Percentiles rank a stretch among this genome's conserved stretches.
phyloP scores from a whole-genome alignment of 1,284 basidiomycete species.

The Malassezia slooffiae region DNA sequence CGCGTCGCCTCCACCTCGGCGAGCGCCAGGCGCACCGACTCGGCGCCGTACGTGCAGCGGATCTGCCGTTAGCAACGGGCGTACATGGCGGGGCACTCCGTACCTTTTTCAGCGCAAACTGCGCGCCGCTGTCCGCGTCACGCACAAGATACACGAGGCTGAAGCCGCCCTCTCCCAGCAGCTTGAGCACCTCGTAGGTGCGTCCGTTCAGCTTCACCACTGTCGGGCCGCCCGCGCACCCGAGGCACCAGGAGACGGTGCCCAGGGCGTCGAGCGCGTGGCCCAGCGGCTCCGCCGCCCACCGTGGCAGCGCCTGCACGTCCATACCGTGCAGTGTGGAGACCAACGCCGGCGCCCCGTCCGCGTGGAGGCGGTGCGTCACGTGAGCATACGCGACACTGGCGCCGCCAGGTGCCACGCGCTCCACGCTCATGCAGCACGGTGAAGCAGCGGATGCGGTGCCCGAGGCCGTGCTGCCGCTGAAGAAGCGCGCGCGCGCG shows the following conservation, averaged over 20 bases:
- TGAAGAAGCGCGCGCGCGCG: too few species aligned
- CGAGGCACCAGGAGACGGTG: constrained; percentile 28
- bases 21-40: constrained; percentile 40
- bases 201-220: constrained; percentile 37
- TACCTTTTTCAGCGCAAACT: constrained; percentile 44
- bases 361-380: too few species aligned
- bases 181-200: constrained; percentile 33
- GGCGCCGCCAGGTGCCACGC: too few species aligned
- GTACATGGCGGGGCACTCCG: too few species aligned
- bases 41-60: constrained; percentile 40
- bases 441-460: too few species aligned
- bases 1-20: constrained; percentile 45
- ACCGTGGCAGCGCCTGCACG: too few species aligned
- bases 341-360: too few species aligned
- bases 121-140: constrained; percentile 32
- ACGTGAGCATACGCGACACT: too few species aligned
- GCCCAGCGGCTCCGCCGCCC: too few species aligned
- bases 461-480: too few species aligned
- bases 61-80: constrained; percentile 20
- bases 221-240: constrained; percentile 23
- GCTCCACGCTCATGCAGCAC: too few species aligned
- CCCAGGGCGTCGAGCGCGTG: constrained; percentile 28
- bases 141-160: constrained; percentile 37
- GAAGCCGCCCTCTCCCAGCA: constrained; percentile 39
- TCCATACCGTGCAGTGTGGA: too few species aligned